Percentiles rank a stretch among this genome's conserved stretches.
phyloP scores from a whole-genome alignment of 768 basidiomycete species.

The Suillus ampliporus region DNA sequence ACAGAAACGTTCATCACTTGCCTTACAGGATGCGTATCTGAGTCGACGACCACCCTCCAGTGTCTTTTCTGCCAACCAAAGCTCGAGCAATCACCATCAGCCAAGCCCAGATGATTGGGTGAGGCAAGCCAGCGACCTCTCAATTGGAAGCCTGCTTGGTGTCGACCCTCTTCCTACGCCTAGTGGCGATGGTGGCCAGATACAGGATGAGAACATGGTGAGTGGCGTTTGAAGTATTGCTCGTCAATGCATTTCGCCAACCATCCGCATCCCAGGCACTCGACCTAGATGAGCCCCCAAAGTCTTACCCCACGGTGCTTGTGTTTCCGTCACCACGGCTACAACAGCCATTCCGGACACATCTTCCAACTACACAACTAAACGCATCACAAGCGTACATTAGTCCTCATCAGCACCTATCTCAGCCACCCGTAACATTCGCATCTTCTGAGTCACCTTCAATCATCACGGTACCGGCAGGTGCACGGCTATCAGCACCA shows the following conservation, averaged over 20 bases:
- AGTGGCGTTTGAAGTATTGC: slow-evolving; percentile 22
- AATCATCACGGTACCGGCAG: neutral
- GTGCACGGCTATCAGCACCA: neutral
- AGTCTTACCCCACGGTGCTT: neutral
- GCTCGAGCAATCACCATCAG: slow-evolving; percentile 31
- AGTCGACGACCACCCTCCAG: slow-evolving; percentile 38
- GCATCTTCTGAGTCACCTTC: neutral
- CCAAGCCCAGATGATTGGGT: slow-evolving; percentile 77
- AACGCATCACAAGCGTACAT: slow-evolving; percentile 19
- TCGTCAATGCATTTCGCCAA: neutral
- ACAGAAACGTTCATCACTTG: slow-evolving; percentile 66
- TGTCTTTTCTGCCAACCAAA: slow-evolving; percentile 18
- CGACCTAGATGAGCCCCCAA: neutral
- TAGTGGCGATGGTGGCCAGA: slow-evolving; percentile 17
- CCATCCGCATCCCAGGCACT: slow-evolving; percentile 5
- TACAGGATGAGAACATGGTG: slow-evolving; percentile 54
- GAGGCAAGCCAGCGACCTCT: slow-evolving; percentile 65
- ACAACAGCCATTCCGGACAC: slow-evolving; percentile 12
- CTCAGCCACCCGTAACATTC: slow-evolving; percentile 12
- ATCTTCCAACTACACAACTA: slow-evolving; percentile 33
- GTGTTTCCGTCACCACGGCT: slow-evolving; percentile 13
- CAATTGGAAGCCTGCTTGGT: slow-evolving; percentile 58
- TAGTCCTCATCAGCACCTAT: slow-evolving; percentile 2
- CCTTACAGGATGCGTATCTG: slow-evolving; percentile 35
- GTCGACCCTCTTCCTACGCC: slow-evolving; percentile 7